Evolutionary conservation across 2,329 filamentous ascomycete genomes (phyloP).

Genomic region (Aureobasidium lini): DNA sequence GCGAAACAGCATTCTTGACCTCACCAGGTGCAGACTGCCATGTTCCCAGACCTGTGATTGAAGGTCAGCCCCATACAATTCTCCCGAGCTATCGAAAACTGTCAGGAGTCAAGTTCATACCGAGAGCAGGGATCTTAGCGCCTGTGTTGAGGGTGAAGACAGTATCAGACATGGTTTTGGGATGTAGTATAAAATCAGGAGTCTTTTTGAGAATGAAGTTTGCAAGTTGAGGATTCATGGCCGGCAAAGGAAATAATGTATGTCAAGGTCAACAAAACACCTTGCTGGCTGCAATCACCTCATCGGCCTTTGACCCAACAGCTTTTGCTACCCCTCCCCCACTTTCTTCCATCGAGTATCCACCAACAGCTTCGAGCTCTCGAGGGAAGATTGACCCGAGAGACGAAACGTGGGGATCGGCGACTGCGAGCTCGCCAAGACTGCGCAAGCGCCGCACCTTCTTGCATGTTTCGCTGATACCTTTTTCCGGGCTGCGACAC

Average conservation of each 20-base stretch:
- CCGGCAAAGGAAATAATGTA: neutral
- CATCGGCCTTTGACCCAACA: constrained; percentile 11
- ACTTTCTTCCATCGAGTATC: neutral
- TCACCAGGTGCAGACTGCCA: constrained; percentile 36
- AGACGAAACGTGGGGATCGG: neutral
- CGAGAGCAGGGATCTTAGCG: constrained; percentile 31
- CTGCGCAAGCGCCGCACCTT: neutral
- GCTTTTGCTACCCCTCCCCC: neutral
- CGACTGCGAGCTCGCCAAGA: neutral
- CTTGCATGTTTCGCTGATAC: neutral
- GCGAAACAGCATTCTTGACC: constrained; percentile 40
- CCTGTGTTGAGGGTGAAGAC: constrained; percentile 32
- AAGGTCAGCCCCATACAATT: neutral
- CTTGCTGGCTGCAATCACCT: neutral
- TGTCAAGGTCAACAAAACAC: neutral
- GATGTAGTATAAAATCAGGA: constrained; percentile 23
- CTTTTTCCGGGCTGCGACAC: neutral
- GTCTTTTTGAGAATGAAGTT: constrained; percentile 25
- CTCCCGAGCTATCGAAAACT: too few species aligned
- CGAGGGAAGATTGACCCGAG: neutral
- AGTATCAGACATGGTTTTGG: constrained; percentile 24
- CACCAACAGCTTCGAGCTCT: neutral
- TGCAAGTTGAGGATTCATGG: constrained; percentile 26
- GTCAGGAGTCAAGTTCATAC: constrained; percentile 11
- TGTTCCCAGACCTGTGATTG: constrained; percentile 25